Conservation (phyloP, 257 asterid genomes). For the Nicotiana sylvestris region DNA sequence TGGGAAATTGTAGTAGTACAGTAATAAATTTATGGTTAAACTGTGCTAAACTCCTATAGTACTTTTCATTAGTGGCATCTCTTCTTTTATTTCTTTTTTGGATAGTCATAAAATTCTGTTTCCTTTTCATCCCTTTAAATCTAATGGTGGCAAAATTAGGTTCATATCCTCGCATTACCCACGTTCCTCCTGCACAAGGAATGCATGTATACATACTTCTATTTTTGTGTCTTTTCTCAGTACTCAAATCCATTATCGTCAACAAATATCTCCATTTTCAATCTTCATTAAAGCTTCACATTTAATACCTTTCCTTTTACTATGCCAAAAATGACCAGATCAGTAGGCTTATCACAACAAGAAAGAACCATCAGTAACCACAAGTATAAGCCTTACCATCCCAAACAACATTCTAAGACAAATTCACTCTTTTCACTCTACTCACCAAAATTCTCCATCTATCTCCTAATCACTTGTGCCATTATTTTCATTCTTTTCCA, state of each 20-base stretch:
- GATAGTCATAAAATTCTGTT: neutral
- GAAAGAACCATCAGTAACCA: slow-evolving; percentile 18
- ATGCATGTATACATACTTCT: neutral
- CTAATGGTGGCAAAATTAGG: neutral
- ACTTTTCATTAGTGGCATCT: too few species aligned
- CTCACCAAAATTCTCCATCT: slow-evolving; percentile 36
- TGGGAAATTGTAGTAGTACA: too few species aligned
- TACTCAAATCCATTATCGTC: neutral
- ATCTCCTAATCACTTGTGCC: slow-evolving; percentile 34
- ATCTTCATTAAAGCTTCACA: too few species aligned
- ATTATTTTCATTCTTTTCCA: slow-evolving; percentile 39
- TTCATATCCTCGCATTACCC: neutral
- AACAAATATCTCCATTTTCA: neutral
- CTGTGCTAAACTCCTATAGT: too few species aligned
- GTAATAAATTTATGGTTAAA: too few species aligned
- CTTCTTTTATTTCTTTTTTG: too few species aligned
- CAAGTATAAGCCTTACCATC: slow-evolving; percentile 8
- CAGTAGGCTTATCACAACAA: slow-evolving; percentile 12
- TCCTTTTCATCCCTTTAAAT: neutral
- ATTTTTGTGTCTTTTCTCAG: neutral
- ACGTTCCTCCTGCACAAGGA: neutral
- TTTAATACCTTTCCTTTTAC: neutral
- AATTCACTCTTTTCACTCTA: slow-evolving; percentile 9
- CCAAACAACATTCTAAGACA: slow-evolving; percentile 24
- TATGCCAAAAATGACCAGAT: neutral